Evolutionary conservation across 352 stramenopile genomes (phyloP).

Genomic region (Aphanomyces invadans): DNA sequence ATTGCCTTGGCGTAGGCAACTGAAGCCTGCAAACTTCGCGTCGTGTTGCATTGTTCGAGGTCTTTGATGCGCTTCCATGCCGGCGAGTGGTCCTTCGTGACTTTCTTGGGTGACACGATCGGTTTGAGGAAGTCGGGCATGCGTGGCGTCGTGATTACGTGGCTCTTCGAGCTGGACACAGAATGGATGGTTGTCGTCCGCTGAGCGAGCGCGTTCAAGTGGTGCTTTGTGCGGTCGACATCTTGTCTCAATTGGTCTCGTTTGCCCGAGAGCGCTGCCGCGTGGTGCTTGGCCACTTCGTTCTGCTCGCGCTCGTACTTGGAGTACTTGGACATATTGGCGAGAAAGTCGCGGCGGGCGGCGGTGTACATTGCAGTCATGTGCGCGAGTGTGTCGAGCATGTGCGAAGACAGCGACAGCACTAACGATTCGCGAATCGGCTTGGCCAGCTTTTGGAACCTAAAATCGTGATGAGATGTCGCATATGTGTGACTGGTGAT

Average conservation of each 20-base stretch:
- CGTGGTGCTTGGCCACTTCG: not conserved
- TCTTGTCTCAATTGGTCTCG: constrained; percentile 1
- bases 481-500: no score
- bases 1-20: constrained; percentile 3
- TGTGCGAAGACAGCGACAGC: constrained; percentile 12
- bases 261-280: not conserved
- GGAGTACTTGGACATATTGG: not conserved
- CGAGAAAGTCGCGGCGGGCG: constrained; percentile 9
- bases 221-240: not conserved
- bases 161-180: not conserved
- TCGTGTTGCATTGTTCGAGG: constrained; percentile 1
- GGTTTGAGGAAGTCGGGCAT: constrained; percentile 5
- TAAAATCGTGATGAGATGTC: not conserved
- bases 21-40: not conserved
- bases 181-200: not conserved
- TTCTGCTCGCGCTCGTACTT: not conserved
- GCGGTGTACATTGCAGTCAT: constrained; percentile 8
- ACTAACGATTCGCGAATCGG: constrained; percentile 8
- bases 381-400: constrained; percentile 6
- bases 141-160: not conserved
- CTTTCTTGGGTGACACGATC: not conserved
- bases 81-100: not conserved
- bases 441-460: constrained; percentile 4
- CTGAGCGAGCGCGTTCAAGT: not conserved
- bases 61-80: constrained; percentile 18